Evolutionary conservation across 2,329 filamentous ascomycete genomes (phyloP), one percentile per base, ranked within the genome.

Genomic region (Pseudogymnoascus sp.): DNA sequence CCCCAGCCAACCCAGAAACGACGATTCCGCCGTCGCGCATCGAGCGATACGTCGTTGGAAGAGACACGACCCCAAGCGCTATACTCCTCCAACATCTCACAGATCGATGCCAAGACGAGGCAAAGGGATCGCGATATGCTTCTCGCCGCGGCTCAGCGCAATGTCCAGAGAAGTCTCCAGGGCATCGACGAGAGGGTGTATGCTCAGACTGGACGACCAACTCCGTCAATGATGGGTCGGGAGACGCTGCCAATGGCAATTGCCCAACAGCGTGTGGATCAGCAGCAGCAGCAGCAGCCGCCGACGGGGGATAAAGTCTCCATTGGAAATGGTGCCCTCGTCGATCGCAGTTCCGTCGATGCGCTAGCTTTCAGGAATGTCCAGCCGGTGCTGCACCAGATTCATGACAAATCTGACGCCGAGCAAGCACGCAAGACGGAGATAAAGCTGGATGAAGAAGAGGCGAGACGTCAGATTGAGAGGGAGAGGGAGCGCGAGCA

Each of bases 361-460:
- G 85, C 85, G 5, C 89, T 96, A 68, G 93, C 93, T 2, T 83
- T 85, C 11, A 85, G 83, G 53, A 86, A 88, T 68, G 83, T 97
- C 15, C 90, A 93, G 73, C 93, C 93, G 4, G 86, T 95, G 0
- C 75, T 97, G 5, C 88, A 96, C 68, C 90, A 96, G 67, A 95
- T 97, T 66, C 87, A 88, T 62, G 87, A 90, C 61, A 90, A 87
- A 71, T 90, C 90, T 0, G 88, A 92, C 71, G 81, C 81, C 65
- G 87, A 91, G 72, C 81, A 84, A 40, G 89, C 88, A 59, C 82
- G 87, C 64, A 82, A 89, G 65, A 80, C 86, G 56, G 83, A 87
- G 67, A 75, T 83, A 10, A 81, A 83, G 44, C 73, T 86, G 17
- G 88, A 91, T 65, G 79, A 85, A 65, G 86, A 91, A 64, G 80